Percentiles rank a stretch among this genome's conserved stretches.
Evolutionary conservation across 768 basidiomycete species (phyloP).

Genomic region (Leccinum uliginosum): DNA sequence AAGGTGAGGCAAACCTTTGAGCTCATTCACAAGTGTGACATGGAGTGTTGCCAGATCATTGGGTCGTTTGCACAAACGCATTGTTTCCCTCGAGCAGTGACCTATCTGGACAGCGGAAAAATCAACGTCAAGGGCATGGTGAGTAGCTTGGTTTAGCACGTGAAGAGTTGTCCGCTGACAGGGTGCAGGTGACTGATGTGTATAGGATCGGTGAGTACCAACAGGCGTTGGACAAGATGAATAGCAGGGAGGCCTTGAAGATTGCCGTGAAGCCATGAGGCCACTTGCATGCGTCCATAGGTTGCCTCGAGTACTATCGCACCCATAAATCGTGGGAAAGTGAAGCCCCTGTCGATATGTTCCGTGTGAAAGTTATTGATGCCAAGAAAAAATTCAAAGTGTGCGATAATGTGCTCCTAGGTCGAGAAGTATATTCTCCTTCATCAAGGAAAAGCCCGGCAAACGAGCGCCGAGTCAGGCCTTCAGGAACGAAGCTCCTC

Average conservation of each 20-base stretch:
- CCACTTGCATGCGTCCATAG: neutral
- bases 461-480: conserved; percentile 7
- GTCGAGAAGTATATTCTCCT: neutral
- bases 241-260: conserved; percentile 50
- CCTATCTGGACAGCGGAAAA: conserved; percentile 80
- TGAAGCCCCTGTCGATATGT: too few species aligned
- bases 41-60: conserved; percentile 51
- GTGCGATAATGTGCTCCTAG: too few species aligned
- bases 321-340: too few species aligned
- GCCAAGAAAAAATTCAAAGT: too few species aligned
- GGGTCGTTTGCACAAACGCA: conserved; percentile 81
- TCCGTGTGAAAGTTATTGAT: too few species aligned
- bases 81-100: conserved; percentile 86
- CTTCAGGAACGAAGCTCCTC: neutral
- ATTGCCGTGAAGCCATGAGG: conserved; percentile 50
- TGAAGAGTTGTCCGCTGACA: neutral
- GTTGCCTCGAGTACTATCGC: neutral
- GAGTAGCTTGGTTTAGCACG: neutral
- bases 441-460: conserved; percentile 8
- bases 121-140: conserved; percentile 76
- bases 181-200: conserved; percentile 39
- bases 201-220: conserved; percentile 65
- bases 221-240: conserved; percentile 67
- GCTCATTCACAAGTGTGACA: neutral
- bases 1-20: conserved; percentile 30